Evolutionary conservation across 1,284 basidiomycete genomes (phyloP), one percentile per base, ranked within the genome.

Genomic region (Macrocystidia cucumis): DNA sequence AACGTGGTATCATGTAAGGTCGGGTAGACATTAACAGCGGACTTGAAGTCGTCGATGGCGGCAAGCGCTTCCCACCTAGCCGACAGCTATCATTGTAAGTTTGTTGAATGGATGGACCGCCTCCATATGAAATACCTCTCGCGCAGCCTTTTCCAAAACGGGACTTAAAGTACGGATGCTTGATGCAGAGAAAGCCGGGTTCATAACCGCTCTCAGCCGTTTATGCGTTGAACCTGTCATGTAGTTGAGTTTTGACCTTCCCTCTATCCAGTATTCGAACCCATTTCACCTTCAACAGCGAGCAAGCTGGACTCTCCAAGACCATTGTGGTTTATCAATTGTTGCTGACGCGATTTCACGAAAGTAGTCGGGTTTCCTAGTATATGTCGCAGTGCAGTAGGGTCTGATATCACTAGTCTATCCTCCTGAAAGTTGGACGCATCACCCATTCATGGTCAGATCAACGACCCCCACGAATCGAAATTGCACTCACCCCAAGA

Each of bases 11-110:
- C 29, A 19, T 46, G 44, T 9, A 46, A 22, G 32, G 25, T 38
- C 24, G 32, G 44, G 35, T 42, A 46, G 27, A 46, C 35, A 31
- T 47, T 39, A 4, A 47, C 29, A n/a, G 40, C 42, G 8, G 33
- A 38, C 30, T 41, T 34, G 16, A 34, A 26, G 5, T 23, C 32
- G 34, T 43, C 13, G n/a, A 11, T 13, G 12, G 7, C 19, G 12
- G 26, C 14, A 23, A 12, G 32, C 14, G 6, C 9, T 3, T 23
- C 19, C 32, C 13, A 20, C 9, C n/a, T 14, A 13, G 13, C 14
- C 19, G 22, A 34, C 19, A 34, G 16, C 13, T 34, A 24, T 14
- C 20, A 12, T 9, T n/a, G 13, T 2, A 6, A 8, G 16, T 14
- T 35, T 21, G 20, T 42, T 18, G 33, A 23, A n/a, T n/a, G n/a